Percentiles rank a stretch among this genome's conserved stretches.
These are phyloP conservation scores for Ascodesmis nigricans DNA, from an alignment of 495 filamentous ascomycete genomes.

Conservation along the genomic window DNA sequence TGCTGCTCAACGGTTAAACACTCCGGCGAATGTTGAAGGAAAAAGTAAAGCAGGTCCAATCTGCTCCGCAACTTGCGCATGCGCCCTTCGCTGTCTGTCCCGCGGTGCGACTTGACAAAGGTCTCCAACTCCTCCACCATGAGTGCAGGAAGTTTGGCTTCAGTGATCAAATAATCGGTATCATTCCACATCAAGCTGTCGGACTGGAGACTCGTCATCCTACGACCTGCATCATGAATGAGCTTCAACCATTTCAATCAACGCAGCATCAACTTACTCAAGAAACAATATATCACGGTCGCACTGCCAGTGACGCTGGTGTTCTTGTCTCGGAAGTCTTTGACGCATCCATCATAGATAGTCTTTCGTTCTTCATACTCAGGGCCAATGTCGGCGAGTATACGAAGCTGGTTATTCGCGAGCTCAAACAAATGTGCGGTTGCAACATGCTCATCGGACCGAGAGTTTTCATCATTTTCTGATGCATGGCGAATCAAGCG, in stretches of 20 bases:
- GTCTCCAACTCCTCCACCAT: constrained; percentile 31
- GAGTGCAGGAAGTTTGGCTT: constrained; percentile 31
- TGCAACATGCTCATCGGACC: constrained; percentile 24
- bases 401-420: constrained; percentile 23
- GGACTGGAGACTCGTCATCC: no score
- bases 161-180: constrained; percentile 31
- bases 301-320: constrained; percentile 44
- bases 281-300: constrained; percentile 28
- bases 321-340: constrained; percentile 35
- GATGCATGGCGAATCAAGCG: constrained; percentile 19
- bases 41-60: constrained; percentile 23
- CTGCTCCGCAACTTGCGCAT: constrained; percentile 15
- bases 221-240: no score
- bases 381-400: constrained; percentile 26
- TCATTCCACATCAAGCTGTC: constrained; percentile 22
- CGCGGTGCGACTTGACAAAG: constrained; percentile 24
- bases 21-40: constrained; percentile 13
- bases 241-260: no score
- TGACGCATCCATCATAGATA: constrained; percentile 35
- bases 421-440: constrained; percentile 29
- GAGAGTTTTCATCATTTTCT: constrained; percentile 18
- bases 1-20: constrained; percentile 12
- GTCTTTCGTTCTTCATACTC: constrained; percentile 28
- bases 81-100: constrained; percentile 10
- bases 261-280: no score